These are phyloP conservation scores for Harringtonia aguacate DNA, from an alignment of 2,329 filamentous ascomycete species.

Conservation along the genomic window DNA sequence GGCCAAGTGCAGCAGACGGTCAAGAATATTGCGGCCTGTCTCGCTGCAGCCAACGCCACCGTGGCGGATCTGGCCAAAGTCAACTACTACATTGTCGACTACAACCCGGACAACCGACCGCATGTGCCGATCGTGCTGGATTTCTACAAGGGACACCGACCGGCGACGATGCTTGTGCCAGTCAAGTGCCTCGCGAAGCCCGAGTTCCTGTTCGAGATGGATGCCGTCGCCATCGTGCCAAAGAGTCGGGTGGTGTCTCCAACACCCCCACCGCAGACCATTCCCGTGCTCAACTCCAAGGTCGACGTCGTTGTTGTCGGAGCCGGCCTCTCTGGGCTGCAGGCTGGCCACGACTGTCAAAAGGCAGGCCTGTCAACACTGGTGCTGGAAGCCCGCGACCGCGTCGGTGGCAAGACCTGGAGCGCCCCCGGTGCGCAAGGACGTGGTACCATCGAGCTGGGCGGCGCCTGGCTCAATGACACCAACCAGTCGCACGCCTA, in stretches of 20 bases:
- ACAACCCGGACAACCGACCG: constrained; percentile 5
- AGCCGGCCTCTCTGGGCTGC: constrained; percentile 7
- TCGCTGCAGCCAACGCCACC: background rate
- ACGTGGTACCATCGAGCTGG: constrained; percentile 6
- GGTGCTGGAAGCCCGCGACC: constrained; percentile 37
- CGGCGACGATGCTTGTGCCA: constrained; percentile 7
- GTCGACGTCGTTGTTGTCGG: constrained; percentile 10
- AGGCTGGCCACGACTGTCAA: constrained; percentile 5
- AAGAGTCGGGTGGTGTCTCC: background rate
- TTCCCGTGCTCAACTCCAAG: background rate
- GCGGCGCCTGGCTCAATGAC: constrained; percentile 11
- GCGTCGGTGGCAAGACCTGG: constrained; percentile 42
- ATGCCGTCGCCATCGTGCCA: constrained; percentile 4
- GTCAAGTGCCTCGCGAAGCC: constrained; percentile 6
- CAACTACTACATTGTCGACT: constrained; percentile 11
- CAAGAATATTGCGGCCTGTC: background rate
- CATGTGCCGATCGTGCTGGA: constrained; percentile 3
- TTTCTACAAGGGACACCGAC: constrained; percentile 6
- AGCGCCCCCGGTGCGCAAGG: background rate
- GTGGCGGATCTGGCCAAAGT: constrained; percentile 8
- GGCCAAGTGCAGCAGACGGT: background rate
- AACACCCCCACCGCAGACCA: background rate
- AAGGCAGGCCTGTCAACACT: constrained; percentile 17
- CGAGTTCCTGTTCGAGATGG: constrained; percentile 8
- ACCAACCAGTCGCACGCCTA: constrained; percentile 8